Conservation (phyloP, 192 early-diverging fungal genomes). For the Umbelopsis sp. region DNA sequence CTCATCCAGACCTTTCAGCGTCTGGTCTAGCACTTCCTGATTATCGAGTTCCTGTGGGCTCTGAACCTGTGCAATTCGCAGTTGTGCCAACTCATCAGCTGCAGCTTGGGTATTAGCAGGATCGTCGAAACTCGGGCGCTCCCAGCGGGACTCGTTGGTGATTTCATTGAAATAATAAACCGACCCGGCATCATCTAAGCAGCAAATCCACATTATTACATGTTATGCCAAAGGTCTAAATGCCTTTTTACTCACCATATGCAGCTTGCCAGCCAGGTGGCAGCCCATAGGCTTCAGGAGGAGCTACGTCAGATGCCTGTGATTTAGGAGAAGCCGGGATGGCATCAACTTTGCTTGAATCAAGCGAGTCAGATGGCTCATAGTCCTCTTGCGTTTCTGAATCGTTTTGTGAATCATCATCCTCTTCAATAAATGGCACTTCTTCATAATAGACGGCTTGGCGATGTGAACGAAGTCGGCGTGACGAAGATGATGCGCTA, state of each 20-base stretch:
- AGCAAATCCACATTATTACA: background rate
- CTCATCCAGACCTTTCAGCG: background rate
- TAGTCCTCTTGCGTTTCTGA: background rate
- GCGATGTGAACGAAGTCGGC: background rate
- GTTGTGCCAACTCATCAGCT: conserved; percentile 30
- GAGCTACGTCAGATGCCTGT: background rate
- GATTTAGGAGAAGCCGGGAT: background rate
- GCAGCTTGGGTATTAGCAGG: background rate
- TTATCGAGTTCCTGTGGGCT: conserved; percentile 14
- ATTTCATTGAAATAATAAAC: conserved; percentile 58
- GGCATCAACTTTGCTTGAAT: background rate
- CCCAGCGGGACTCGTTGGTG: conserved; percentile 55
- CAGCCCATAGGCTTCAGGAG: conserved; percentile 26
- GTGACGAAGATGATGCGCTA: background rate
- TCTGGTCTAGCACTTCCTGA: conserved; percentile 6
- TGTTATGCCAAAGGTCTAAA: background rate
- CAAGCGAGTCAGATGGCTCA: background rate
- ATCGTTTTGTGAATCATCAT: background rate
- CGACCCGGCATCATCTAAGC: conserved; percentile 49
- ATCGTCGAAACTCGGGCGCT: conserved; percentile 35
- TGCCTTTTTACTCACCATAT: conserved; percentile 35
- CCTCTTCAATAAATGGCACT: background rate
- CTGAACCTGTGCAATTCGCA: conserved; percentile 7
- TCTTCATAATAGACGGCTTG: conserved; percentile 18
- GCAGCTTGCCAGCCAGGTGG: conserved; percentile 50